phyloP scores from a whole-genome alignment of 352 stramenopile genomes.

The Phytophthora quininea region DNA sequence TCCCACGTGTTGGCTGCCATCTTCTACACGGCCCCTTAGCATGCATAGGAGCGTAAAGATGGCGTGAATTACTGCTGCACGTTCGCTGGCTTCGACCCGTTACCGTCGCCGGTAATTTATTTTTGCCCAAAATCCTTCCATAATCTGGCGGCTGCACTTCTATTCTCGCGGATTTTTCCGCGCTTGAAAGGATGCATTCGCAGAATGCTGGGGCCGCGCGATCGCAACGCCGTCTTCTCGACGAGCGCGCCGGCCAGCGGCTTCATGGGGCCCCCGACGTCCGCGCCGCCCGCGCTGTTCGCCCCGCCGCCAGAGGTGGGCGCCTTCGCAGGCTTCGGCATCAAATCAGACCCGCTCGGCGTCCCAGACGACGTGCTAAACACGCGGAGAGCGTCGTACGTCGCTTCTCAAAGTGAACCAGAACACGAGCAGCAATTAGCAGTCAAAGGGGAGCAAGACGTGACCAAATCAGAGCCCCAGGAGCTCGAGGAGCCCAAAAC shows the following conservation, averaged over 20 bases:
- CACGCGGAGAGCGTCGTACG: slow-evolving; percentile 29
- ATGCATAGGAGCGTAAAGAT: too few species aligned
- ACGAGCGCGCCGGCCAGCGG: neutral
- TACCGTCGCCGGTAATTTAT: neutral
- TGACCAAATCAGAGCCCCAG: neutral
- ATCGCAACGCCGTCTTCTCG: neutral
- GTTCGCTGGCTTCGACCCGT: neutral
- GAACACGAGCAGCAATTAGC: slow-evolving; percentile 29
- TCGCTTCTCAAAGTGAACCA: slow-evolving; percentile 22
- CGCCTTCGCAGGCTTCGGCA: slow-evolving; percentile 9
- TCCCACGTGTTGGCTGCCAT: too few species aligned
- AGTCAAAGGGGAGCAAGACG: neutral
- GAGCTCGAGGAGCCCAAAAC: slow-evolving; percentile 10
- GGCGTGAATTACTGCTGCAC: too few species aligned
- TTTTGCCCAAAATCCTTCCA: neutral
- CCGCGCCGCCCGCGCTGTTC: slow-evolving; percentile 4
- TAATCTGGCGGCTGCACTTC: slow-evolving; percentile 9
- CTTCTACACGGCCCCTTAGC: too few species aligned
- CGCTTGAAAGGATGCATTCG: slow-evolving; percentile 47
- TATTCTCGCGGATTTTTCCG: slow-evolving; percentile 35
- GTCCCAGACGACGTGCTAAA: slow-evolving; percentile 16
- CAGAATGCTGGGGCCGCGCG: slow-evolving; percentile 38
- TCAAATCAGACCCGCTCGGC: slow-evolving; percentile 22
- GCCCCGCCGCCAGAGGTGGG: slow-evolving; percentile 1
- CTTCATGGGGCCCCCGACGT: slow-evolving; percentile 2